These are phyloP conservation scores for Oryza meyeriana DNA, from an alignment of 176 grass and related monocot genomes.

Conservation along the genomic window DNA sequence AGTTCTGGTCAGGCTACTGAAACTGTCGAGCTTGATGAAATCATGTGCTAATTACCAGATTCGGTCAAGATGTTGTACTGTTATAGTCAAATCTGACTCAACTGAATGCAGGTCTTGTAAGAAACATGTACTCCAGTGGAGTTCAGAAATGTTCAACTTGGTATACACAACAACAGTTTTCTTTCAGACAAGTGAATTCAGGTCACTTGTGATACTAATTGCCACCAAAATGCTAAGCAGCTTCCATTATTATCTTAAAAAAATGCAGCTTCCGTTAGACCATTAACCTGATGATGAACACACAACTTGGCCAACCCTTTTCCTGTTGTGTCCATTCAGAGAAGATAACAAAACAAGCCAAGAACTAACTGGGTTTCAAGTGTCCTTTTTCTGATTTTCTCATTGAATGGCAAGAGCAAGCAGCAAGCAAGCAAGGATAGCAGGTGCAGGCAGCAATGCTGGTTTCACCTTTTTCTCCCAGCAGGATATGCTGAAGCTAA, in stretches of 20 bases:
- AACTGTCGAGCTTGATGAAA: neutral
- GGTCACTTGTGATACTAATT: neutral
- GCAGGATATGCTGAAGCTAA: slow-evolving; percentile 33
- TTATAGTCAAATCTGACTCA: neutral
- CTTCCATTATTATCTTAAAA: neutral
- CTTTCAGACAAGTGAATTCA: neutral
- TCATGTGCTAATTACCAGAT: neutral
- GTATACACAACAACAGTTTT: neutral
- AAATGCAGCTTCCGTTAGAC: neutral
- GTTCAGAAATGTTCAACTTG: neutral
- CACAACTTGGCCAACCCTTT: neutral
- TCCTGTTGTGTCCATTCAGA: neutral
- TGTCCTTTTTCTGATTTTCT: neutral
- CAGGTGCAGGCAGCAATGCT: neutral
- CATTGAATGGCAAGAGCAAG: neutral
- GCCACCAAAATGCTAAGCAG: neutral
- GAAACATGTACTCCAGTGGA: slow-evolving; percentile 3
- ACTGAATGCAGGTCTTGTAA: neutral
- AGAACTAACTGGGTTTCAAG: neutral
- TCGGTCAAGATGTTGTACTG: neutral
- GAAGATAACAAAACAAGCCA: neutral
- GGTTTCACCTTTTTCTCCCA: slow-evolving; percentile 10
- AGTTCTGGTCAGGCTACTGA: neutral
- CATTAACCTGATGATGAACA: neutral
- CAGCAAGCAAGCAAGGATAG: neutral